These are phyloP conservation scores for Gnomoniopsis sp. DNA, from an alignment of 2,329 filamentous ascomycete genomes.

Conservation along the genomic window DNA sequence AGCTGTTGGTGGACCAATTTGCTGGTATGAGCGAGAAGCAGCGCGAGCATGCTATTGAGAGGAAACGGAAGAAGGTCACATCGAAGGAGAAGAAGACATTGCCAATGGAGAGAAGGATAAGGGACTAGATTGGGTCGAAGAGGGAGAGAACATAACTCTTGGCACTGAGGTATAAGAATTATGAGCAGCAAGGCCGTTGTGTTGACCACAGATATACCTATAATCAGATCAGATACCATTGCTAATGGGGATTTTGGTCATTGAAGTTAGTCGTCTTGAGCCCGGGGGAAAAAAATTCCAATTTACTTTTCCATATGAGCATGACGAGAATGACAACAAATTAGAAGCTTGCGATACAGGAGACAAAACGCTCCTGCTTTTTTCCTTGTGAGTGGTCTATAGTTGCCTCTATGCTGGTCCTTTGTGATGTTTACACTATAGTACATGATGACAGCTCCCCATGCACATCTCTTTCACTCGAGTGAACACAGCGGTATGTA, in stretches of 20 bases:
- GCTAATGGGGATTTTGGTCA: too few species aligned
- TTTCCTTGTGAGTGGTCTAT: neutral
- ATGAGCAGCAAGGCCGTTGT: too few species aligned
- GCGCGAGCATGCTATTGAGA: conserved; percentile 79
- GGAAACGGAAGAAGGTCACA: conserved; percentile 84
- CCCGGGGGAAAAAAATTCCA: too few species aligned
- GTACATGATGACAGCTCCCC: neutral
- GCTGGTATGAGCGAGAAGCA: conserved; percentile 81
- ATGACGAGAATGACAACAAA: neutral
- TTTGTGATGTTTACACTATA: neutral
- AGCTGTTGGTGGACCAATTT: conserved; percentile 75
- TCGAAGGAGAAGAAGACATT: conserved; percentile 80
- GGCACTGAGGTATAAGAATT: too few species aligned
- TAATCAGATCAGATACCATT: too few species aligned
- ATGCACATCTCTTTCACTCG: neutral
- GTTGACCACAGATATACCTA: too few species aligned
- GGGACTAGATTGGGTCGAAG: conserved; percentile 12
- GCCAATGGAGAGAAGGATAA: conserved; percentile 50
- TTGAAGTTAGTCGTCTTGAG: too few species aligned
- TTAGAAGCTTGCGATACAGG: neutral
- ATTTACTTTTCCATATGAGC: neutral
- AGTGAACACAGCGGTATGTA: neutral
- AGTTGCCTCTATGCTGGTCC: neutral
- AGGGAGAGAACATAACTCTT: too few species aligned
- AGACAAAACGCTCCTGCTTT: neutral